Evolutionary conservation across 495 filamentous ascomycete genomes (phyloP).

Genomic region (Parmelia sp.): DNA sequence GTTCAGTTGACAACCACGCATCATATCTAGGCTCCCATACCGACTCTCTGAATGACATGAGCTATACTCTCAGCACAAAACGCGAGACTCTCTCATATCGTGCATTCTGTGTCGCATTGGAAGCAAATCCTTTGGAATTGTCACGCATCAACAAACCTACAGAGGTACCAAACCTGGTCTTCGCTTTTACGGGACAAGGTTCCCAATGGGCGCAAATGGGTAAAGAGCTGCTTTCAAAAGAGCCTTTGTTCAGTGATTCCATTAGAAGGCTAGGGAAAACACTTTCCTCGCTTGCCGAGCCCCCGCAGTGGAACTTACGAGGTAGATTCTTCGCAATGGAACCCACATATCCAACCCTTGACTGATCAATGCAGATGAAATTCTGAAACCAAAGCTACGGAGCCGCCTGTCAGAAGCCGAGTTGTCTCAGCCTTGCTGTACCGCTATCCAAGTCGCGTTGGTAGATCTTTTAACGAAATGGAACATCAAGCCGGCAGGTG

Average conservation of each 20-base stretch:
- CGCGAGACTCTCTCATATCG: conserved; percentile 7
- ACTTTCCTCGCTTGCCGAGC: neutral
- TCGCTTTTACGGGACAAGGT: conserved; percentile 58
- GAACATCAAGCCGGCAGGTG: conserved; percentile 39
- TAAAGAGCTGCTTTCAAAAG: conserved; percentile 30
- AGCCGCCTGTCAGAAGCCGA: conserved; percentile 18
- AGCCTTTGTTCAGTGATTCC: neutral
- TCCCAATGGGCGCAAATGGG: conserved; percentile 63
- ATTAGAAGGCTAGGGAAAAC: neutral
- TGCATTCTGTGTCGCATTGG: conserved; percentile 4
- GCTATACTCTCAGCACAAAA: conserved; percentile 19
- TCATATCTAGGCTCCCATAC: conserved; percentile 2
- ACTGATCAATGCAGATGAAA: neutral
- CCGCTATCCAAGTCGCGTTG: conserved; percentile 48
- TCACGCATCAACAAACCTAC: neutral
- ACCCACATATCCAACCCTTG: neutral
- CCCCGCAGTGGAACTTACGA: neutral
- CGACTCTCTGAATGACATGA: conserved; percentile 9
- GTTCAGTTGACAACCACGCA: neutral
- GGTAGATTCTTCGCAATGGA: neutral
- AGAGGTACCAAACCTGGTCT: neutral
- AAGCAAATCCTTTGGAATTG: conserved; percentile 9
- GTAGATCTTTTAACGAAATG: conserved; percentile 42
- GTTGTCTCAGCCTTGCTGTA: conserved; percentile 38
- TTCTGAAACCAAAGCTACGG: conserved; percentile 5